A percentile compares a stretch with the other conserved stretches of the same genome.
Conservation (phyloP, 257 asterid species). For the Lycium ferocissimum region DNA sequence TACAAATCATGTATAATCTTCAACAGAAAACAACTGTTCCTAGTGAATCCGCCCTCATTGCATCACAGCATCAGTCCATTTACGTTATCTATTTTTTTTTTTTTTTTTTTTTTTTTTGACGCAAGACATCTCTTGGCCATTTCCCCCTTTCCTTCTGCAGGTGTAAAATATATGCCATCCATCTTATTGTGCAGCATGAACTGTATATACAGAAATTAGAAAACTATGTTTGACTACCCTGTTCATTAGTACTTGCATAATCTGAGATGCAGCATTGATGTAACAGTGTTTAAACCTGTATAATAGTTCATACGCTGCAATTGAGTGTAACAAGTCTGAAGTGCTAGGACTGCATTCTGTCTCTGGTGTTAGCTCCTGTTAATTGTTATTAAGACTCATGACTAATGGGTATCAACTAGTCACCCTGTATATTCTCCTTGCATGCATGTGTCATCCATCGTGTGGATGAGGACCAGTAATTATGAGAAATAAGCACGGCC, state of each 20-base stretch:
- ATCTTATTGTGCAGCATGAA: neutral
- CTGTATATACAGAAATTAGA: neutral
- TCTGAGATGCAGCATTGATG: neutral
- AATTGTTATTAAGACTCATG: neutral
- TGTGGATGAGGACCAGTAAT: neutral
- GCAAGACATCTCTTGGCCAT: neutral
- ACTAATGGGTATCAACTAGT: neutral
- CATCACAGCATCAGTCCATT: neutral
- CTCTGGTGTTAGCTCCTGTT: neutral
- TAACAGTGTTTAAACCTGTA: neutral
- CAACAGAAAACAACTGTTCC: neutral
- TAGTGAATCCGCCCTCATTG: neutral
- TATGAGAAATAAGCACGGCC: neutral
- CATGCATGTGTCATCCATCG: neutral
- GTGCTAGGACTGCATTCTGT: neutral
- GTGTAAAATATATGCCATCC: neutral
- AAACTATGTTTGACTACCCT: neutral
- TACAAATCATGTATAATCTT: neutral
- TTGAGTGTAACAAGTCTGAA: neutral
- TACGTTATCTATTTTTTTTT: neutral
- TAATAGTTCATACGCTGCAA: neutral
- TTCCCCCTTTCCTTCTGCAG: neutral
- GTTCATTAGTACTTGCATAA: neutral
- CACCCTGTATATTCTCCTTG: neutral
- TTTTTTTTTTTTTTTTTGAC: neutral